Evolutionary conservation across 306 rosid genomes (phyloP).

Genomic region (Inga laurina): DNA sequence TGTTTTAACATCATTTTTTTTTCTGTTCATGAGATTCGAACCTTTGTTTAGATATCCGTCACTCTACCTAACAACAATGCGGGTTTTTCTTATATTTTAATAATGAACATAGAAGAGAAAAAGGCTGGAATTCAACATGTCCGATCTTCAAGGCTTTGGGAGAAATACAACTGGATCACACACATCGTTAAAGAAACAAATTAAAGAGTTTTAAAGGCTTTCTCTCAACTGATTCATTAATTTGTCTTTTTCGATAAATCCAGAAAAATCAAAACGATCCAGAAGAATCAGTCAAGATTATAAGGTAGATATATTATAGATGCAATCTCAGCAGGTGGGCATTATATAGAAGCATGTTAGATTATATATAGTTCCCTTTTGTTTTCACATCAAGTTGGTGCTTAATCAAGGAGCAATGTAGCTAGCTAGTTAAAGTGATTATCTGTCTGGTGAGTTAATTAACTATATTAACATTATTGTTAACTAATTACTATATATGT

Average conservation of each 20-base stretch:
- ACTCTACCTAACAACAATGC: not conserved
- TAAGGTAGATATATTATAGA: conserved; percentile 29
- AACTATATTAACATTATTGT: conserved; percentile 12
- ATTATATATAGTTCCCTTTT: not conserved
- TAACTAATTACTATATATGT: not conserved
- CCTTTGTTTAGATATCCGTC: not conserved
- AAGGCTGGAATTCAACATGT: not conserved
- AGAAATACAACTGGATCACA: conserved; percentile 31
- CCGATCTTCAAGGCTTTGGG: not conserved
- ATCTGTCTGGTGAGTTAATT: conserved; percentile 29
- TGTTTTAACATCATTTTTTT: no score
- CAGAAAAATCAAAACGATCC: conserved; percentile 22
- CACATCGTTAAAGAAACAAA: not conserved
- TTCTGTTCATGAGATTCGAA: not conserved
- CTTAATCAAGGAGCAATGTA: not conserved
- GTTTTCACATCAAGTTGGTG: conserved; percentile 1
- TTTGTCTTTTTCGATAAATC: conserved; percentile 34
- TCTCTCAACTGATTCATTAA: not conserved
- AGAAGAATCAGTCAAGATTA: conserved; percentile 23
- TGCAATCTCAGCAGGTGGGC: conserved; percentile 29
- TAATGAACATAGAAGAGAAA: not conserved
- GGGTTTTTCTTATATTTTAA: not conserved
- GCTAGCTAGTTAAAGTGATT: conserved; percentile 1
- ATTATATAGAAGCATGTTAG: not conserved
- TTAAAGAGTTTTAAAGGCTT: not conserved